Evolutionary conservation across 208 protist genomes (phyloP).

Genomic region (Leishmania arabica): DNA sequence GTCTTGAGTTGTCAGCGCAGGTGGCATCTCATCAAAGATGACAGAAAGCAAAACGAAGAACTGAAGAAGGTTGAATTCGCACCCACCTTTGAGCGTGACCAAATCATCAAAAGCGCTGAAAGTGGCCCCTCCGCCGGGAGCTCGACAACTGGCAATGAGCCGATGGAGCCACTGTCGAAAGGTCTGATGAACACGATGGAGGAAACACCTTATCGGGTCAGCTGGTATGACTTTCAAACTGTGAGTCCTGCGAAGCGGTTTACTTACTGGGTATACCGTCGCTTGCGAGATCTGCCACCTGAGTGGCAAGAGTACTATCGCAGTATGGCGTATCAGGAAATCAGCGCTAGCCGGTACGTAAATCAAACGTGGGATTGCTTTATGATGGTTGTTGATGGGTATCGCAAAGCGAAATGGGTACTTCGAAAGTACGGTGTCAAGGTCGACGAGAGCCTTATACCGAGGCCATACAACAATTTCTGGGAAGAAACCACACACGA

Average conservation of each 20-base stretch:
- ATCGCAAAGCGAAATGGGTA: constrained; percentile 87
- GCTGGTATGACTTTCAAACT: constrained; percentile 68
- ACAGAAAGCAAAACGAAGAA: constrained; percentile 24
- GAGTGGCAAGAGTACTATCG: constrained; percentile 90
- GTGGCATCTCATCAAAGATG: constrained; percentile 19
- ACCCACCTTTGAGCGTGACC: constrained; percentile 28
- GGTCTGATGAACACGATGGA: constrained; percentile 57
- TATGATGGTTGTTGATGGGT: constrained; percentile 92
- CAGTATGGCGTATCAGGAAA: constrained; percentile 83
- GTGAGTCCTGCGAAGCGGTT: constrained; percentile 83
- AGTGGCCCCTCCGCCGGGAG: not conserved
- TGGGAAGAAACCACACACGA: constrained; percentile 91
- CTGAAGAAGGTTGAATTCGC: constrained; percentile 26
- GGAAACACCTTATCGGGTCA: constrained; percentile 72
- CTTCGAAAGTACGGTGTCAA: constrained; percentile 76
- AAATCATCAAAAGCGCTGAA: not conserved
- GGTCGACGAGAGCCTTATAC: constrained; percentile 82
- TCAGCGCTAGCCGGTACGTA: constrained; percentile 75
- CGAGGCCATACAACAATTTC: constrained; percentile 90
- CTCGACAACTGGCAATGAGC: not conserved
- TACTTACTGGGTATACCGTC: constrained; percentile 83
- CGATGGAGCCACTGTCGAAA: constrained; percentile 55
- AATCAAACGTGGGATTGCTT: constrained; percentile 91
- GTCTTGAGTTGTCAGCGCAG: not conserved
- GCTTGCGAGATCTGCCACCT: constrained; percentile 73